Evolutionary conservation across 2,329 filamentous ascomycete species (phyloP).

Genomic region (Diaporthe eres): DNA sequence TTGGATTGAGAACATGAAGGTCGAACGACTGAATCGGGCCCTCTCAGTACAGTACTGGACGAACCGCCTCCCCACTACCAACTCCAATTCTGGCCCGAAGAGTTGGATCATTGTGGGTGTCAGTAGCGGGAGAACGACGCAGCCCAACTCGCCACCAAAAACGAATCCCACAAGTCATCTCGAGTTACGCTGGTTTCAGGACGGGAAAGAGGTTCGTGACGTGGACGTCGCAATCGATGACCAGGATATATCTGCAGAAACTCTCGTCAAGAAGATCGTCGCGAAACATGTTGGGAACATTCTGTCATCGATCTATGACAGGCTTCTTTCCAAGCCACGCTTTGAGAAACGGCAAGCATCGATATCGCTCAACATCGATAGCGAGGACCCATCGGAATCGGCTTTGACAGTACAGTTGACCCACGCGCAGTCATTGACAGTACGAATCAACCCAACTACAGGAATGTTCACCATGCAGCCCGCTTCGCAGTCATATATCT

Average conservation of each 20-base stretch:
- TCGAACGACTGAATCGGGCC: slow-evolving; percentile 85
- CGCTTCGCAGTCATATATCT: slow-evolving; percentile 63
- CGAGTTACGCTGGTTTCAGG: slow-evolving; percentile 84
- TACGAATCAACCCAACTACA: slow-evolving; percentile 83
- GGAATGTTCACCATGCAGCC: slow-evolving; percentile 82
- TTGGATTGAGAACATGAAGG: slow-evolving; percentile 84
- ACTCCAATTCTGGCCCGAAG: slow-evolving; percentile 67
- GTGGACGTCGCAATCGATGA: slow-evolving; percentile 77
- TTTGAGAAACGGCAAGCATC: slow-evolving; percentile 73
- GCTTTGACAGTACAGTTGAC: slow-evolving; percentile 79
- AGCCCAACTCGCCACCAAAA: slow-evolving; percentile 54
- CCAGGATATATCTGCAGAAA: slow-evolving; percentile 78
- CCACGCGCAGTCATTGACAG: slow-evolving; percentile 68
- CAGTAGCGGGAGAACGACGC: slow-evolving; percentile 70
- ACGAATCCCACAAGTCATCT: slow-evolving; percentile 67
- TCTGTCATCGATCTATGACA: slow-evolving; percentile 75
- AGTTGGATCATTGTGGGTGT: slow-evolving; percentile 94
- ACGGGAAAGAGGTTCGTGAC: slow-evolving; percentile 81
- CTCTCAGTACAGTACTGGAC: slow-evolving; percentile 94
- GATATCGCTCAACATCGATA: slow-evolving; percentile 70
- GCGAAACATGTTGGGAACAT: slow-evolving; percentile 81
- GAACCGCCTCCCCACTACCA: slow-evolving; percentile 67
- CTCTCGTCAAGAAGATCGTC: slow-evolving; percentile 80
- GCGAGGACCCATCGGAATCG: slow-evolving; percentile 75
- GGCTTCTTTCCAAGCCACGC: slow-evolving; percentile 70